Base-by-base conservation (phyloP, 305 asterid species). In the Caryopteris hybrid region DNA sequence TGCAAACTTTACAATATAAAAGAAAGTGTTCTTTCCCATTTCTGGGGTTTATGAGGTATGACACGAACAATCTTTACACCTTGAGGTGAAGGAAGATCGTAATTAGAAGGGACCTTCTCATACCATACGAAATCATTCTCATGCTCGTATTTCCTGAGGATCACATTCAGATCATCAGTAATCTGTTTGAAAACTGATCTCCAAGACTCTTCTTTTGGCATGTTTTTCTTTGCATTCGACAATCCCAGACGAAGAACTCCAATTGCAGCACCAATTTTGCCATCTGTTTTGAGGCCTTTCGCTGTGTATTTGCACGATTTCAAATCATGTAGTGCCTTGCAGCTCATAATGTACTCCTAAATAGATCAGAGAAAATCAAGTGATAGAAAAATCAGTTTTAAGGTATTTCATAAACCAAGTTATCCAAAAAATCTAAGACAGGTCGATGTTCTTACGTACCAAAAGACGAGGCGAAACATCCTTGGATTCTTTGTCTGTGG, bases 91-190 rank as follows among this genome's bases (percentile, higher is more conserved):
- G 86, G 89, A 34, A 85, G 55, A 21, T 81, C 83, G 5, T 69
- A 52, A 2, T 23, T 36, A 33, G 3, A 12, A 1, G 80, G 83
- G 59, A 79, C 47, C 66, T 84, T 87, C 48, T 81, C 84, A 9
- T 75, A 77, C 91, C 89, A 85, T 14, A 85, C 88, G 23, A 85
- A 76, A 21, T 87, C 86, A 29, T 90, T 90, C 69, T 86, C 90
- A 2, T 51, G 85, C 73, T 88, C 86, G 23, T 73, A 87, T 70
- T 83, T 90, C 68, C 48, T 47, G 0, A 80, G 76, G 66, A 75
- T 9, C 12, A 1, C 72, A 3, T 20, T 72, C 63, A 76, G 43
- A 34, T 84, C 86, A 20, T 84, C 73, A 6, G 67, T 50, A 10
- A 31, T 43, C 52, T 78, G 86, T 62, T 65, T 86, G 46, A 34